Evolutionary conservation across 2,329 filamentous ascomycete genomes (phyloP), one percentile per base, ranked within the genome.

Genomic region (Biscogniauxia mediterranea): DNA sequence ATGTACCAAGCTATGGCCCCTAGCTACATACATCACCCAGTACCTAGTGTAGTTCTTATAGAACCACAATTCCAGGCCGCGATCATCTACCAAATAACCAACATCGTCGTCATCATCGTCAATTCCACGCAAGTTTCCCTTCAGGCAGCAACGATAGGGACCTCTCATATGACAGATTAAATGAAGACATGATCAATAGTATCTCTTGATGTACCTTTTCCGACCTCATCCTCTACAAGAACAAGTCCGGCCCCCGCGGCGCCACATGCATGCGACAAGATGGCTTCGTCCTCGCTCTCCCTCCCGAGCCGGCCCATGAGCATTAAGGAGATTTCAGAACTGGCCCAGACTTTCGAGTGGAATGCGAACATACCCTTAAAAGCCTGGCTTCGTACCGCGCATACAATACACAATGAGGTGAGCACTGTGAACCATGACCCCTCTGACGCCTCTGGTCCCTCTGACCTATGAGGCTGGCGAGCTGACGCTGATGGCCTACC

Each of bases 341-440:
- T 89, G 68, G 95, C 94, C 2, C 83, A 88, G 65, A 86, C 89
- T 66, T 97, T 95, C 74, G 86, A 90, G 60, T 98, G 93, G 79
- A 91, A 93, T 73, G 83, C 84, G 1, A 83, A 84, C 32, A 89
- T 97, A 57, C 85, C 89, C 2, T 82, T 98, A 60, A 89, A 89
- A 66, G 88, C 90, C 74, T 97, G 93, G 91, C 79, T 93, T 26
- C 85, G 92, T 42, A 91, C 93, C 2, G 91, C 92, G 5, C 87
- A 90, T 62, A 91, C 89, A 5, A 79, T 97, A 57, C 83, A 90
- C 63, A 89, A 92, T 76, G 91, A 97, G 85, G 93, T 96, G 69
- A 56, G 82, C 17, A 21, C 52, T 23, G 50, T 59, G 23, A 32
- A 21, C 21, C 20, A 28, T 58, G 50, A 17, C 11, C 17, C 17